These are phyloP conservation scores for Wickerhamomyces bisporus DNA, from an alignment of 805 yeast species.

Conservation along the genomic window DNA sequence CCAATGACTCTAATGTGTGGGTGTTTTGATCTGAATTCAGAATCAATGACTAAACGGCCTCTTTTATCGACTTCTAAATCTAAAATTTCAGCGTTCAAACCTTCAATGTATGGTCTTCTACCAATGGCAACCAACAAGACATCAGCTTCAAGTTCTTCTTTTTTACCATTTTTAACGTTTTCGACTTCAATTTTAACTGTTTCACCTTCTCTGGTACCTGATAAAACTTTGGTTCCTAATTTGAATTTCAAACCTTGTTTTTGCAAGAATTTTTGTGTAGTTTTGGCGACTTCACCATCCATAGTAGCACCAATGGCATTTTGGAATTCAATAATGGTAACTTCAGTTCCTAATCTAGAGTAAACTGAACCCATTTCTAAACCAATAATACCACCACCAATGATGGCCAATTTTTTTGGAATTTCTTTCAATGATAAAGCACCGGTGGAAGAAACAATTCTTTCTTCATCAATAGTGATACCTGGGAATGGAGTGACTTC, in stretches of 20 bases:
- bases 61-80: constrained; percentile 88
- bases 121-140: constrained; percentile 96
- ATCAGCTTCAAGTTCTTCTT: constrained; percentile 79
- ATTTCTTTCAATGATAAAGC: constrained; percentile 77
- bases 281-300: constrained; percentile 93
- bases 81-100: constrained; percentile 80
- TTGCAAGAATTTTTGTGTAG: constrained; percentile 80
- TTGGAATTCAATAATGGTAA: constrained; percentile 89
- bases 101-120: constrained; percentile 94
- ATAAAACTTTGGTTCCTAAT: constrained; percentile 83
- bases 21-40: constrained; percentile 85
- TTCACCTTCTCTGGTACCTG: constrained; percentile 87
- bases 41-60: constrained; percentile 92
- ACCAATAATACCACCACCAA: constrained; percentile 99
- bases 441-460: constrained; percentile 96
- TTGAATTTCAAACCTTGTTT: constrained; percentile 96
- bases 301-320: constrained; percentile 94
- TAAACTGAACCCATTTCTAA: constrained; percentile 99
- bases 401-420: constrained; percentile 87
- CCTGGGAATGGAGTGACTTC: constrained; percentile 99
- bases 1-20: constrained; percentile 97
- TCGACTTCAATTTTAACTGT: constrained; percentile 83
- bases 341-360: constrained; percentile 92
- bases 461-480: constrained; percentile 90
- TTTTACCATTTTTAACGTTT: constrained; percentile 80